These are phyloP conservation scores for Solanum tacnaense DNA, from an alignment of 257 asterid genomes.

Conservation along the genomic window DNA sequence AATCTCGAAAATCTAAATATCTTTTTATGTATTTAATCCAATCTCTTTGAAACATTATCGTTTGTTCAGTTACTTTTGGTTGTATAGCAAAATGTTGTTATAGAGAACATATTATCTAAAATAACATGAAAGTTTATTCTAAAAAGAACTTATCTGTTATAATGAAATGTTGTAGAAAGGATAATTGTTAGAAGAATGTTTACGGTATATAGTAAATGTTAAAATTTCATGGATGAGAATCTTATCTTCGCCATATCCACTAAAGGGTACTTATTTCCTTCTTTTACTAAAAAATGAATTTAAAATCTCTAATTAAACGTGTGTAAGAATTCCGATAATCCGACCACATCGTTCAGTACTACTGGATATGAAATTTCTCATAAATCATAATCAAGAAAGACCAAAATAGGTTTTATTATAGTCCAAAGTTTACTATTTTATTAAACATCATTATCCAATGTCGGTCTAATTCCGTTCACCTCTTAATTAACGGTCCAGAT, in stretches of 20 bases:
- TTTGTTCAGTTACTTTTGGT: background rate
- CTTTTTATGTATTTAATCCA: background rate
- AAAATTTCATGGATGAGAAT: background rate
- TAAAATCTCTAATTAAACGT: fast-evolving
- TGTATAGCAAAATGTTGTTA: background rate
- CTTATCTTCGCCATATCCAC: too few relatives aligned
- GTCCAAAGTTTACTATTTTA: background rate
- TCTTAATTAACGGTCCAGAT: background rate
- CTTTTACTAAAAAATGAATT: too few relatives aligned
- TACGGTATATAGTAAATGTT: too few relatives aligned
- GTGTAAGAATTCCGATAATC: fast-evolving
- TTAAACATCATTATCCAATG: constrained; percentile 1
- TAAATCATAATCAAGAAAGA: background rate
- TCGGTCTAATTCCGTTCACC: constrained; percentile 10
- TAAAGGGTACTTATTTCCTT: too few relatives aligned
- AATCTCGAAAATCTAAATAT: background rate
- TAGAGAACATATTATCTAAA: background rate
- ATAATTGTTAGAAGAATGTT: background rate
- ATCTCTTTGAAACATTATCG: fast-evolving
- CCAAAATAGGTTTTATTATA: background rate
- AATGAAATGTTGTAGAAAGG: background rate
- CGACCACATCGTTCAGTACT: background rate
- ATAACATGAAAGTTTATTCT: background rate
- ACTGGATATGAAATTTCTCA: background rate
- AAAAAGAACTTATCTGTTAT: background rate